These are phyloP conservation scores for Hanseniaspora lindneri DNA, from an alignment of 805 yeast genomes.

Conservation along the genomic window DNA sequence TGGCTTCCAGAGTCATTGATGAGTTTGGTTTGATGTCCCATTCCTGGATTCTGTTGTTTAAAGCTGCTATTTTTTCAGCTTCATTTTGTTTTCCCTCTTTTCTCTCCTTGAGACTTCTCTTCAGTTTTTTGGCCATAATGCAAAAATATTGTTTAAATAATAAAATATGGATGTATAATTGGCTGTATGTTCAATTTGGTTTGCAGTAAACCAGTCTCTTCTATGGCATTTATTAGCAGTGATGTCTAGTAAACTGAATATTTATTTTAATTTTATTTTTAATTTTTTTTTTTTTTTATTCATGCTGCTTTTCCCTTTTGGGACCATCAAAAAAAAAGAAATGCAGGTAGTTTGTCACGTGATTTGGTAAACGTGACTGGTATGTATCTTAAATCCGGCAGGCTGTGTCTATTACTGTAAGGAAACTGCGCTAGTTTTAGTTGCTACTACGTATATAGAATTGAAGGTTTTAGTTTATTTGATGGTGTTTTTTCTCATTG, in stretches of 20 bases:
- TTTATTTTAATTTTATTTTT: not conserved
- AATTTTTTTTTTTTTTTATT: not conserved
- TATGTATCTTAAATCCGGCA: too few relatives aligned
- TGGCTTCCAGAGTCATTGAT: conserved; percentile 24
- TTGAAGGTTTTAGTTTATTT: too few relatives aligned
- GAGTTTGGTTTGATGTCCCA: conserved; percentile 34
- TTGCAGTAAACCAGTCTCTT: too few relatives aligned
- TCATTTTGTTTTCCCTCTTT: conserved; percentile 32
- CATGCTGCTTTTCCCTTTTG: not conserved
- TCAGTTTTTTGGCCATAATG: conserved; percentile 33
- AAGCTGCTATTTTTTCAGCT: conserved; percentile 28
- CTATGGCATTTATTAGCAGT: not conserved
- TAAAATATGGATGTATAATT: too few relatives aligned
- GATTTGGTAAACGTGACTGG: not conserved
- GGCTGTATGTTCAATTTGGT: not conserved
- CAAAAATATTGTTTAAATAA: too few relatives aligned
- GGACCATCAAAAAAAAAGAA: not conserved
- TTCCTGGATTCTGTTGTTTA: conserved; percentile 43
- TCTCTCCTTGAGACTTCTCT: conserved; percentile 29
- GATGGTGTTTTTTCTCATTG: too few relatives aligned
- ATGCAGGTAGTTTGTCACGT: not conserved
- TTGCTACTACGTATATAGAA: too few relatives aligned
- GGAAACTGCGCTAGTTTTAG: too few relatives aligned
- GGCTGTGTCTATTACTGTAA: too few relatives aligned
- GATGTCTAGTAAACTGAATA: too few relatives aligned